These are phyloP conservation scores for Sphaerosporella brunnea DNA, from an alignment of 495 filamentous ascomycete species.

Conservation along the genomic window DNA sequence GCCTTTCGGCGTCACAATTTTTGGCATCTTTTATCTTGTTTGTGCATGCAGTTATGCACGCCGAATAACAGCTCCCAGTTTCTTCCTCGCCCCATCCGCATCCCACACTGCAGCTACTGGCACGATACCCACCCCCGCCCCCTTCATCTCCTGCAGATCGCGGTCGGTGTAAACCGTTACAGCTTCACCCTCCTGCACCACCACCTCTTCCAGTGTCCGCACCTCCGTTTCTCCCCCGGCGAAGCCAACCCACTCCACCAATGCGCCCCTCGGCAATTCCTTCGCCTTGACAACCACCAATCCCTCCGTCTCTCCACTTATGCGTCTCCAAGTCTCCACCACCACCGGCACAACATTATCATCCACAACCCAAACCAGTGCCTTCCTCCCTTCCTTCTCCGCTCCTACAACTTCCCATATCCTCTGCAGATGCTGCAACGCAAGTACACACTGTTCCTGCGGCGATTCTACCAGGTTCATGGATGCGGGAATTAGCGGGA, in stretches of 20 bases:
- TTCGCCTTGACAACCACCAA: neutral
- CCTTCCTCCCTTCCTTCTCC: conserved; percentile 43
- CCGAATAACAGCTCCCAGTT: neutral
- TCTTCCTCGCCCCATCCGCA: neutral
- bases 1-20: too few species aligned
- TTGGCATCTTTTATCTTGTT: too few species aligned
- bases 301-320: neutral
- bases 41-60: too few species aligned
- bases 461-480: conserved; percentile 42
- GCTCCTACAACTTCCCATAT: conserved; percentile 58
- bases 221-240: conserved; percentile 60
- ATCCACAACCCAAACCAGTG: conserved; percentile 45
- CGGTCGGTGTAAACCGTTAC: neutral
- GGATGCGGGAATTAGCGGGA: conserved; percentile 64
- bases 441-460: conserved; percentile 37
- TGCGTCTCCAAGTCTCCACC: conserved; percentile 35
- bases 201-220: conserved; percentile 42
- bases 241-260: conserved; percentile 4
- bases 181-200: neutral
- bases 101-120: conserved; percentile 1
- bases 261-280: neutral
- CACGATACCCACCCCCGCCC: neutral
- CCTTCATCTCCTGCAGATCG: neutral
- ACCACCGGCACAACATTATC: conserved; percentile 29
- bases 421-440: conserved; percentile 79